phyloP scores from a whole-genome alignment of 2,329 filamentous ascomycete species.

The Diaporthe longicolla region DNA sequence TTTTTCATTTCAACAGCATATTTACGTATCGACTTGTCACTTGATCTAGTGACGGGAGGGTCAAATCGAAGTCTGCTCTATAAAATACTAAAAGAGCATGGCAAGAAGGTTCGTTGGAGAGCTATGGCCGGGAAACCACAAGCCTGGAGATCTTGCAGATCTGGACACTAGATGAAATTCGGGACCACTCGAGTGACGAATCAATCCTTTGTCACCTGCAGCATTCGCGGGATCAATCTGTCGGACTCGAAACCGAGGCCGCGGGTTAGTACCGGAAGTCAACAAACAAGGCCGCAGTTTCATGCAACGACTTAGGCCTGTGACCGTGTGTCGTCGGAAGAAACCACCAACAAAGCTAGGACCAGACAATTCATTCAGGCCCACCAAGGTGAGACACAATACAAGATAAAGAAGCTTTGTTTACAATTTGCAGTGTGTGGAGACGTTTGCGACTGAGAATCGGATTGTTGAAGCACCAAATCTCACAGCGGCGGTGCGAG shows the following conservation, averaged over 20 bases:
- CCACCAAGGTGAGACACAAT: background rate
- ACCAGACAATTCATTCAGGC: background rate
- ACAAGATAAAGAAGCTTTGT: background rate
- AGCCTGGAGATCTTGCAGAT: too few relatives aligned
- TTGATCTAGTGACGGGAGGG: too few relatives aligned
- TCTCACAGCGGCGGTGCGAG: background rate
- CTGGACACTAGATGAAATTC: background rate
- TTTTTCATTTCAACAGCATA: too few relatives aligned
- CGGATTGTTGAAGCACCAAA: background rate
- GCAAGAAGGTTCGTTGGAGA: too few relatives aligned
- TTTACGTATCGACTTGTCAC: too few relatives aligned
- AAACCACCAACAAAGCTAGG: background rate
- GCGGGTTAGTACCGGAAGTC: background rate
- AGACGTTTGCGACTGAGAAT: background rate
- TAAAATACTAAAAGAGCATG: too few relatives aligned
- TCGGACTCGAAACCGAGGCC: background rate
- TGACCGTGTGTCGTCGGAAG: background rate
- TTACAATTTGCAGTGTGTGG: background rate
- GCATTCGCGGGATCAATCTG: background rate
- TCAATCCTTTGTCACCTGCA: background rate
- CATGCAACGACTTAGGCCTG: background rate
- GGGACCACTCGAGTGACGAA: background rate
- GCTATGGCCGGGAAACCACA: too few relatives aligned
- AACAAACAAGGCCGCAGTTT: background rate
- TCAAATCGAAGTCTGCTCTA: too few relatives aligned